Base-by-base conservation (phyloP, 805 yeast species). In the Wickerhamiella kurtzmanii region DNA sequence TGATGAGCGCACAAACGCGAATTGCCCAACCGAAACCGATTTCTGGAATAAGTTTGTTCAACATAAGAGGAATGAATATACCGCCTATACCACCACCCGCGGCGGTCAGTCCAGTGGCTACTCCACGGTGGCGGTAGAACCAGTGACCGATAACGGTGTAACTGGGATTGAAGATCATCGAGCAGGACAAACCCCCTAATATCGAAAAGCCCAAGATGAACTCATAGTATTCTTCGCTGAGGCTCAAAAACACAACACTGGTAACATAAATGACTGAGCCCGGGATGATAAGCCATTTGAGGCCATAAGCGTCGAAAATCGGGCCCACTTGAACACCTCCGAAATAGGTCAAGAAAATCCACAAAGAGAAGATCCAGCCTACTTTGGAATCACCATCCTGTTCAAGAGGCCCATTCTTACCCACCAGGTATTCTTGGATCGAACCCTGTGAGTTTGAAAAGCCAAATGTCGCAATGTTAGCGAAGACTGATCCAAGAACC, bases 41-140 rank as follows among this genome's bases (percentile, higher is more conserved):
- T 13, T 59, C 56, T 1, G 64, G 57, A 50, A 73, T 72, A 44
- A 76, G 57, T 11, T 66, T 57, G 48, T 72, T 63, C 49, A 78
- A 60, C 59, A 75, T 61, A 36, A 79, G 60, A 1, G 86, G 83
- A 57, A 76, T 73, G 3, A 77, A 56, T 9, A 78, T 67, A 3
- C 86, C 87, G 1, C 85, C 86, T 4, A 77, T 60, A 2, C 82
- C 75, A 1, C 83, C 83, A 2, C 85, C 86, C 8, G 76, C 62
- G 47, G 80, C 75, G 3, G 80, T 79, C 2, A 78, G 52, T 0
- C 85, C 83, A 35, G 77, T 65, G 4, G 80, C 82, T 46, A 69
- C 57, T 0, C 80, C 85, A 50, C 84, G 67, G 48, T 70, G 73
- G 20, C 61, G 64, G 48, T 64, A 58, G 54, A 80, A 81, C 75